phyloP scores from a whole-genome alignment of 306 rosid genomes.

The Fragaria ananassa region DNA sequence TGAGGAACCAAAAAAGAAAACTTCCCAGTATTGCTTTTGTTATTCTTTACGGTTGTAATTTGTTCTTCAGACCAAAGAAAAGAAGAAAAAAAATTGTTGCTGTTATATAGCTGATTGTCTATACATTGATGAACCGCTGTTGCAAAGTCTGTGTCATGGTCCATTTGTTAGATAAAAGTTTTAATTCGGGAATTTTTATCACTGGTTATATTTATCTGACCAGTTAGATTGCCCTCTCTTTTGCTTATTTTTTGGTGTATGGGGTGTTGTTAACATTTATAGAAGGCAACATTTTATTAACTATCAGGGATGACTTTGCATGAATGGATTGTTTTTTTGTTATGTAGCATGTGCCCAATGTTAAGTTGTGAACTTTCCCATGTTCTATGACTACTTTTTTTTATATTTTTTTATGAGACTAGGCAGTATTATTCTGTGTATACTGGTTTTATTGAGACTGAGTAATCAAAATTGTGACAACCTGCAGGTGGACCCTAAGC shows the following conservation, averaged over 20 bases:
- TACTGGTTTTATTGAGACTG: not conserved
- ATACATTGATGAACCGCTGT: not conserved
- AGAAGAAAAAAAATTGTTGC: not conserved
- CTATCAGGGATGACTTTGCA: not conserved
- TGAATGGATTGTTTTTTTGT: not conserved
- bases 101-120: not conserved
- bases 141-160: not conserved
- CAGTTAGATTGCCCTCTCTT: not conserved
- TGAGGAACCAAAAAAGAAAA: not conserved
- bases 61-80: not conserved
- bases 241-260: not conserved
- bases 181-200: not conserved
- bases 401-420: not conserved
- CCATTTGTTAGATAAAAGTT: not conserved
- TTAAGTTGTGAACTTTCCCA: not conserved
- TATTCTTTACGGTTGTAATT: not conserved
- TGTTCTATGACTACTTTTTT: not conserved
- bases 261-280: not conserved
- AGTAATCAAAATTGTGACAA: slow-evolving; percentile 5
- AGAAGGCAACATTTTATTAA: not conserved
- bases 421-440: not conserved
- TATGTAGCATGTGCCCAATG: not conserved
- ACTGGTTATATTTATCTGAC: not conserved
- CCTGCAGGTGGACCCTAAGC: slow-evolving; percentile 68
- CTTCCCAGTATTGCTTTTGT: not conserved